Percentiles rank a stretch among this genome's conserved stretches.
These are phyloP conservation scores for Hemileia vastatrix DNA, from an alignment of 1,284 basidiomycete genomes.

Conservation along the genomic window DNA sequence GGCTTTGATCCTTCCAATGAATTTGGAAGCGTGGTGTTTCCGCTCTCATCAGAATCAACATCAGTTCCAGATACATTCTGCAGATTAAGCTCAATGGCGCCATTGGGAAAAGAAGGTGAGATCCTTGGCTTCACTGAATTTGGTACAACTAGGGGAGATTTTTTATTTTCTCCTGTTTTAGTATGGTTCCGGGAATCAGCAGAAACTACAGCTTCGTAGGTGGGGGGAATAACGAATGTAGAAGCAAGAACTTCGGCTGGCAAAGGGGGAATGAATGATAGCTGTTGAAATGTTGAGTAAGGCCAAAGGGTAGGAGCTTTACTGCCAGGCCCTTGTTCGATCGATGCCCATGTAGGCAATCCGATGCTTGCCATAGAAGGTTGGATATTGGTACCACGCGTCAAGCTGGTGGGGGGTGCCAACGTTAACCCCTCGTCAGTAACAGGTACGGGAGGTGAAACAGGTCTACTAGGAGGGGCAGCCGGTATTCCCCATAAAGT, in stretches of 20 bases:
- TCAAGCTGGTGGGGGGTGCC: slow-evolving; percentile 2
- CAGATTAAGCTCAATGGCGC: not conserved
- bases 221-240: slow-evolving; percentile 76
- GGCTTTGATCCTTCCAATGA: no score
- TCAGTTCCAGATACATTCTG: no score
- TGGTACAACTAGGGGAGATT: not conserved
- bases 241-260: slow-evolving; percentile 73
- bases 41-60: no score
- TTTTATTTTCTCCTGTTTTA: not conserved
- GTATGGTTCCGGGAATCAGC: slow-evolving; percentile 11
- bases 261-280: slow-evolving; percentile 67
- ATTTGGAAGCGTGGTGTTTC: no score
- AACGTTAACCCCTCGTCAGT: slow-evolving; percentile 14
- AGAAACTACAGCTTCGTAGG: slow-evolving; percentile 64
- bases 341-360: not conserved
- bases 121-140: not conserved
- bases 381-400: not conserved
- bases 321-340: not conserved
- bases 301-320: slow-evolving; percentile 46
- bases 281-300: slow-evolving; percentile 78
- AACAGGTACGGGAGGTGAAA: slow-evolving; percentile 1
- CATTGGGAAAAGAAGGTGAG: slow-evolving; percentile 6
- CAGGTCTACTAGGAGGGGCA: not conserved
- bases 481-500: no score
- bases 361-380: slow-evolving; percentile 2